A percentile compares a stretch with the other conserved stretches of the same genome.
These are phyloP conservation scores for Mortierella sp. DNA, from an alignment of 371 early-diverging fungal species.

Conservation along the genomic window DNA sequence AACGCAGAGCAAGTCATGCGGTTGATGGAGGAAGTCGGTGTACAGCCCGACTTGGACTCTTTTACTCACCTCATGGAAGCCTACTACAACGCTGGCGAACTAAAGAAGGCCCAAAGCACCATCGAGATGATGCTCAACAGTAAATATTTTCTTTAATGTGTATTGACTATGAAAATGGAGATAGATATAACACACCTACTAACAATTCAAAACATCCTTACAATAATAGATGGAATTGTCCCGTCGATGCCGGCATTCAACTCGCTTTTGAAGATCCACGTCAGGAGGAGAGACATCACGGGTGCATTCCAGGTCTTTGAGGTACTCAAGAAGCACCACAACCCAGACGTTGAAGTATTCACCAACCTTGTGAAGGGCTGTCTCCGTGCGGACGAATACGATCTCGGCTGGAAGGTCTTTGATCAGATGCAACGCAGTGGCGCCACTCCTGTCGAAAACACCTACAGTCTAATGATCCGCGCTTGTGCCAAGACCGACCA, in stretches of 20 bases:
- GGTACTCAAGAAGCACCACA: slow-evolving; percentile 48
- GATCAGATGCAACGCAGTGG: slow-evolving; percentile 89
- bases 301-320: slow-evolving; percentile 46
- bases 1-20: slow-evolving; percentile 83
- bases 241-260: slow-evolving; percentile 34
- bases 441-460: slow-evolving; percentile 82
- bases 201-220: not conserved
- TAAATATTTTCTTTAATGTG: slow-evolving; percentile 8
- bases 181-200: not conserved
- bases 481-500: slow-evolving; percentile 83
- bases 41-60: slow-evolving; percentile 75
- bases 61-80: slow-evolving; percentile 86
- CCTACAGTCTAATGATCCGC: slow-evolving; percentile 91
- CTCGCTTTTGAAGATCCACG: slow-evolving; percentile 49
- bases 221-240: slow-evolving; percentile 26
- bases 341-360: slow-evolving; percentile 76
- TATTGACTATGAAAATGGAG: too few relatives aligned
- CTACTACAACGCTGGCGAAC: slow-evolving; percentile 77
- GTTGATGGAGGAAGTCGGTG: slow-evolving; percentile 73
- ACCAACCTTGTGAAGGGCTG: slow-evolving; percentile 89
- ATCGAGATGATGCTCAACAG: slow-evolving; percentile 65
- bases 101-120: slow-evolving; percentile 69
- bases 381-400: slow-evolving; percentile 72
- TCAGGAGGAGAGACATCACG: slow-evolving; percentile 29
- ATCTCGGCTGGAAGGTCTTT: slow-evolving; percentile 93